A percentile compares a stretch with the other conserved stretches of the same genome.
phyloP scores from a whole-genome alignment of 768 basidiomycete species.

The Naganishia kalamii region DNA sequence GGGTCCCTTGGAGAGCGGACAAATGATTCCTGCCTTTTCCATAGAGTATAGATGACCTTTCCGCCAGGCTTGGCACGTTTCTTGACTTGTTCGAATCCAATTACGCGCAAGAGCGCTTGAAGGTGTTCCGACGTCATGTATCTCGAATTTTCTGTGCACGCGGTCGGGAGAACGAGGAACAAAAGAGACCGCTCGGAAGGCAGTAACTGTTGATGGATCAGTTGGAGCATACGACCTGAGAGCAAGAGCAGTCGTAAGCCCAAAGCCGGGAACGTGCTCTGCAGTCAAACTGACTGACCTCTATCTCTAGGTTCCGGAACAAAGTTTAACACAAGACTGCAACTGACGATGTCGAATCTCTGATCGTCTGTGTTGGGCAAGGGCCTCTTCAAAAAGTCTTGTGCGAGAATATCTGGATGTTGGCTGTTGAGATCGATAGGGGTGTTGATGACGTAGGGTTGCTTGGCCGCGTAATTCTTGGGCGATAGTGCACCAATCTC shows the following conservation, averaged over 20 bases:
- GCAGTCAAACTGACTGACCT: constrained; percentile 53
- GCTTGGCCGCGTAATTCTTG: constrained; percentile 66
- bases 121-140: constrained; percentile 65
- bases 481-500: constrained; percentile 84
- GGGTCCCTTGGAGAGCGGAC: not conserved
- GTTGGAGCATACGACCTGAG: constrained; percentile 35
- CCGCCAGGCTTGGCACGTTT: constrained; percentile 62
- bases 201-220: constrained; percentile 33
- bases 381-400: constrained; percentile 64
- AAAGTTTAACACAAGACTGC: constrained; percentile 86
- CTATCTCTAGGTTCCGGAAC: constrained; percentile 67
- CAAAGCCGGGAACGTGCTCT: not conserved
- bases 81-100: constrained; percentile 62
- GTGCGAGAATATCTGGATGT: constrained; percentile 73
- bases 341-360: constrained; percentile 72
- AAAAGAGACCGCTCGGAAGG: constrained; percentile 30
- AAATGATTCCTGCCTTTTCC: constrained; percentile 2
- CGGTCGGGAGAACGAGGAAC: constrained; percentile 59
- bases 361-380: constrained; percentile 54
- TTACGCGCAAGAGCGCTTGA: constrained; percentile 34
- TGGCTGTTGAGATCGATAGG: constrained; percentile 80
- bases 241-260: not conserved
- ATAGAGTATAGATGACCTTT: constrained; percentile 81
- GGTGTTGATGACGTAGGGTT: constrained; percentile 64
- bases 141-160: constrained; percentile 79